A percentile compares a stretch with the other conserved stretches of the same genome.
These are phyloP conservation scores for Phytopythium oedochilum DNA, from an alignment of 352 stramenopile genomes.

Conservation along the genomic window DNA sequence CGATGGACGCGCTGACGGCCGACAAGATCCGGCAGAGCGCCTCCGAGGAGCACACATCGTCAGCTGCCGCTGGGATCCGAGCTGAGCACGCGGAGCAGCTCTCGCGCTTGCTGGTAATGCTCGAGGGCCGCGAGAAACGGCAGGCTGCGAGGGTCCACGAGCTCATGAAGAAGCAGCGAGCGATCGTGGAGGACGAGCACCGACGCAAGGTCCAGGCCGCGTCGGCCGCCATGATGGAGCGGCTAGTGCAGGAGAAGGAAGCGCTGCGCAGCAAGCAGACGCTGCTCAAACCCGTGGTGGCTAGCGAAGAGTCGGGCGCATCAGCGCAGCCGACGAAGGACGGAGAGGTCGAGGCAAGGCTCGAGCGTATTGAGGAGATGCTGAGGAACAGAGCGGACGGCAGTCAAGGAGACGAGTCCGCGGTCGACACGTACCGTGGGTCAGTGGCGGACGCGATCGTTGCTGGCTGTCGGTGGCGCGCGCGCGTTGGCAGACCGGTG, in stretches of 20 bases:
- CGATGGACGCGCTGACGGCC: constrained; percentile 18
- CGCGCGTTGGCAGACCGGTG: neutral
- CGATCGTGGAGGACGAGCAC: constrained; percentile 48
- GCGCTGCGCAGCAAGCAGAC: constrained; percentile 31
- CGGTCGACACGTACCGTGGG: constrained; percentile 10
- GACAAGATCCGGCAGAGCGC: constrained; percentile 10
- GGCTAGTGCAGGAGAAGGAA: constrained; percentile 48
- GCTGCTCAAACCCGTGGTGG: constrained; percentile 4
- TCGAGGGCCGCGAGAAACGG: constrained; percentile 25
- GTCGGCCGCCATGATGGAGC: constrained; percentile 41
- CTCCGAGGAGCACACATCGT: neutral
- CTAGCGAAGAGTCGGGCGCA: neutral
- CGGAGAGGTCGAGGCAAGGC: constrained; percentile 8
- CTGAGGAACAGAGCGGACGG: constrained; percentile 1
- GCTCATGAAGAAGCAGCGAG: constrained; percentile 14
- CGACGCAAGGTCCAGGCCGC: constrained; percentile 40
- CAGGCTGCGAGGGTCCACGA: constrained; percentile 18
- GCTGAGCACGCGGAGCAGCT: constrained; percentile 38
- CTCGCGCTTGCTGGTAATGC: constrained; percentile 39
- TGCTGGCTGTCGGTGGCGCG: constrained; percentile 16
- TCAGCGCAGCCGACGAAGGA: neutral
- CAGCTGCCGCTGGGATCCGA: neutral
- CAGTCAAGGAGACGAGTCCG: neutral
- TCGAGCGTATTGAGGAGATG: constrained; percentile 17
- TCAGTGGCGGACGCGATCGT: constrained; percentile 18